phyloP scores from a whole-genome alignment of 1,139 yeast species.

The Yamadazyma pseudoaaseri region DNA sequence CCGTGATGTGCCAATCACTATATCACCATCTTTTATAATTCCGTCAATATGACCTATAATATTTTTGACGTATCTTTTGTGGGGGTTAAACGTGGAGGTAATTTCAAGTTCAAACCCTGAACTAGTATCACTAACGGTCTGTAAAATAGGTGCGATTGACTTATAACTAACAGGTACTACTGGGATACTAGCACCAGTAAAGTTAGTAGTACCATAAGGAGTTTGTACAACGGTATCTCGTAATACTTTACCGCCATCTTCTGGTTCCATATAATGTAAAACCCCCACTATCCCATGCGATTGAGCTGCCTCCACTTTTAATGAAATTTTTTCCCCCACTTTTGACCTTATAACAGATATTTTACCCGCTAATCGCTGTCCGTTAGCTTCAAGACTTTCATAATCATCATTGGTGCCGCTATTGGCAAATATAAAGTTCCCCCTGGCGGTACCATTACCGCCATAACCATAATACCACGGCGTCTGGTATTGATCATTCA shows the following conservation, averaged over 20 bases:
- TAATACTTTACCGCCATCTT: slow-evolving; percentile 3
- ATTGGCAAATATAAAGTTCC: slow-evolving; percentile 30
- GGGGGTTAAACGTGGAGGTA: slow-evolving; percentile 16
- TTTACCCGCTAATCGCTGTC: slow-evolving; percentile 22
- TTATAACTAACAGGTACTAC: slow-evolving; percentile 36
- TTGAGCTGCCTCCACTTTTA: slow-evolving; percentile 29
- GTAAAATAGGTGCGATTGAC: slow-evolving; percentile 31
- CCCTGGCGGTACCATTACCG: slow-evolving; percentile 23
- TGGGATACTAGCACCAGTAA: slow-evolving; percentile 22
- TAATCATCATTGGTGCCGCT: slow-evolving; percentile 33
- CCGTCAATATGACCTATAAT: slow-evolving; percentile 39
- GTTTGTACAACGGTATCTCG: slow-evolving; percentile 21
- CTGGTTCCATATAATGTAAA: slow-evolving; percentile 23
- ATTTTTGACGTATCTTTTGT: slow-evolving; percentile 26
- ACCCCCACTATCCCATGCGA: slow-evolving; percentile 28
- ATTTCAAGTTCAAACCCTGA: slow-evolving; percentile 20
- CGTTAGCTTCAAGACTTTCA: slow-evolving; percentile 18
- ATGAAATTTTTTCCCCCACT: slow-evolving; percentile 20
- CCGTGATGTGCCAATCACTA: slow-evolving; percentile 42
- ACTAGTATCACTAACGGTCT: slow-evolving; percentile 25
- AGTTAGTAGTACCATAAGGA: slow-evolving; percentile 6
- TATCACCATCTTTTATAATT: slow-evolving; percentile 40
- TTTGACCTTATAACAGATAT: slow-evolving; percentile 30
- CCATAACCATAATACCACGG: slow-evolving; percentile 41
- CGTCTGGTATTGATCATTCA: slow-evolving; percentile 30